phyloP scores from a whole-genome alignment of 1,139 yeast genomes.

The Pichia inconspicua region DNA sequence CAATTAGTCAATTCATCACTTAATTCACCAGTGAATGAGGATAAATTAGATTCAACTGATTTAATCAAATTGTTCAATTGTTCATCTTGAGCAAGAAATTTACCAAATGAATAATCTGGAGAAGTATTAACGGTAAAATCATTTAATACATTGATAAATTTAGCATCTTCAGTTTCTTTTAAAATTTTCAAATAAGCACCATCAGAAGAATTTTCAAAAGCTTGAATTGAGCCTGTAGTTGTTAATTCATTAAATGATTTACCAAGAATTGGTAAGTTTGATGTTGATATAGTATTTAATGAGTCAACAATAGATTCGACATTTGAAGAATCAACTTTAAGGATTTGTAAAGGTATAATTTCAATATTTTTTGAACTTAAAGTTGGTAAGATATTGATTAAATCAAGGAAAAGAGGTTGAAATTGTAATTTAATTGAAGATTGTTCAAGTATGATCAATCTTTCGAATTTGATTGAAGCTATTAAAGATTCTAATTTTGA shows the following conservation, averaged over 20 bases:
- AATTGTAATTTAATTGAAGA: slow-evolving; percentile 45
- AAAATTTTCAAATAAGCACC: slow-evolving; percentile 73
- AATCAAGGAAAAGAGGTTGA: slow-evolving; percentile 66
- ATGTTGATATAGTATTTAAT: slow-evolving; percentile 45
- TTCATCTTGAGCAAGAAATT: slow-evolving; percentile 52
- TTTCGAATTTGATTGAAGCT: slow-evolving; percentile 6
- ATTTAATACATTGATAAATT: slow-evolving; percentile 40
- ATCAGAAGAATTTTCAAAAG: slow-evolving; percentile 44
- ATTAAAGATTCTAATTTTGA: slow-evolving; percentile 35
- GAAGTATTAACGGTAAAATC: slow-evolving; percentile 48
- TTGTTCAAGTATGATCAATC: slow-evolving; percentile 60
- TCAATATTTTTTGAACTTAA: slow-evolving; percentile 34
- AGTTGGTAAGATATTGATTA: slow-evolving; percentile 50
- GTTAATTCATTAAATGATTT: slow-evolving; percentile 20
- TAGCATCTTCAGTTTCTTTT: slow-evolving; percentile 43
- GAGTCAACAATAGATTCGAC: slow-evolving; percentile 40
- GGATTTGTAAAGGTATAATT: slow-evolving; percentile 53
- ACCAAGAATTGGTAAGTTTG: slow-evolving; percentile 56
- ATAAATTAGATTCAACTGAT: slow-evolving; percentile 42
- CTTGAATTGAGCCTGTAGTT: slow-evolving; percentile 29
- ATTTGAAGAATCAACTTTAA: slow-evolving; percentile 39
- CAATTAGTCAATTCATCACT: slow-evolving; percentile 61
- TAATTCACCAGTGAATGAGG: slow-evolving; percentile 32
- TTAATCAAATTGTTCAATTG: slow-evolving; percentile 40
- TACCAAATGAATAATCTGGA: slow-evolving; percentile 88